phyloP scores from a whole-genome alignment of 2,329 filamentous ascomycete genomes.

The Aureobasidium zeae region DNA sequence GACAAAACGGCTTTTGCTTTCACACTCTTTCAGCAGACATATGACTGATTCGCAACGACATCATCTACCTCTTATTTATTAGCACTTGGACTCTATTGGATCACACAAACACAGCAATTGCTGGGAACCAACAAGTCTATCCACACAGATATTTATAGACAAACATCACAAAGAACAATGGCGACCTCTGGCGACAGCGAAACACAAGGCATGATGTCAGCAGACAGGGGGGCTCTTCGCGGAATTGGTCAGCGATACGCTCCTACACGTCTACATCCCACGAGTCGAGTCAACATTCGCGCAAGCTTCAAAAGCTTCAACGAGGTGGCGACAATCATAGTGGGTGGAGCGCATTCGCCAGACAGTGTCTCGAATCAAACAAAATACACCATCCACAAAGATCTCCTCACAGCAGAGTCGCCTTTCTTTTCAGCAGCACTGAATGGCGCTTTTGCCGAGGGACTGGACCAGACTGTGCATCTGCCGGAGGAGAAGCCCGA shows the following conservation, averaged over 20 bases:
- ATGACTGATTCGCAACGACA: too few species aligned
- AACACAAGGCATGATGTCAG: background rate
- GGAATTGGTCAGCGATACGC: slow-evolving; percentile 7
- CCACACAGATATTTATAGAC: background rate
- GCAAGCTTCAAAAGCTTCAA: slow-evolving; percentile 32
- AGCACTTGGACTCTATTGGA: too few species aligned
- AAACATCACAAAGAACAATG: slow-evolving; percentile 3
- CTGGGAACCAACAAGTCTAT: too few species aligned
- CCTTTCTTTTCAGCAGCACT: slow-evolving; percentile 45
- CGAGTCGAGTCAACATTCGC: slow-evolving; percentile 23
- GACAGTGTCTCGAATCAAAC: slow-evolving; percentile 21
- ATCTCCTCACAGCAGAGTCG: slow-evolving; percentile 38
- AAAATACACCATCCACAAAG: slow-evolving; percentile 40
- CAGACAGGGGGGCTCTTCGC: slow-evolving; percentile 14
- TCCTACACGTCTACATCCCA: slow-evolving; percentile 17
- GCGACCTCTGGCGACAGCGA: slow-evolving; percentile 7
- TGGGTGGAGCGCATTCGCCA: slow-evolving; percentile 28
- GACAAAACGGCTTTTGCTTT: too few species aligned
- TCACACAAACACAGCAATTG: too few species aligned
- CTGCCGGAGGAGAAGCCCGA: slow-evolving; percentile 38
- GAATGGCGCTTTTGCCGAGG: slow-evolving; percentile 39
- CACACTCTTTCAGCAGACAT: too few species aligned
- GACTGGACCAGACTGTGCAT: slow-evolving; percentile 32
- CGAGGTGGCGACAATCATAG: slow-evolving; percentile 31
- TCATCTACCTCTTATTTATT: background rate